phyloP scores from a whole-genome alignment of 805 yeast genomes.

The Candida railenensis region DNA sequence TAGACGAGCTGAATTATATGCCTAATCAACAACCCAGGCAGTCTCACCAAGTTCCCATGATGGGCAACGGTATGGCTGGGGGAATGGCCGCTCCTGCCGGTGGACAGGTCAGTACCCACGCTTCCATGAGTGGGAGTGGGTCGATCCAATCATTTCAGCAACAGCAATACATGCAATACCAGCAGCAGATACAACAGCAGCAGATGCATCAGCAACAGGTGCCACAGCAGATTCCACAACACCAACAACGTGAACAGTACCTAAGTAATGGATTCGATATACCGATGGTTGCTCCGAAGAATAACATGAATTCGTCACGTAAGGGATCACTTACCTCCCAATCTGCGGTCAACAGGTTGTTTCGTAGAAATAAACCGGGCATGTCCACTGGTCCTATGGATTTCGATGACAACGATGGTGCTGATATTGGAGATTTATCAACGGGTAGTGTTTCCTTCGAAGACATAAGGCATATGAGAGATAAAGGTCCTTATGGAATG shows the following conservation, averaged over 20 bases:
- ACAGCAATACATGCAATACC: constrained; percentile 7
- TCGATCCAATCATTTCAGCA: constrained; percentile 6
- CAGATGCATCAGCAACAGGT: constrained; percentile 9
- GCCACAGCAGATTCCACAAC: constrained; percentile 6
- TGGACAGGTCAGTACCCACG: not conserved
- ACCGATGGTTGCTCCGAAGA: constrained; percentile 6
- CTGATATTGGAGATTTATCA: constrained; percentile 32
- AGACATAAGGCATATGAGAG: constrained; percentile 62
- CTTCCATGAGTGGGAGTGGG: constrained; percentile 4
- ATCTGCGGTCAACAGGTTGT: constrained; percentile 41
- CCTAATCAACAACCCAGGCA: not conserved
- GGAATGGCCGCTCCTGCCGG: not conserved
- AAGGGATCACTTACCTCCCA: constrained; percentile 40
- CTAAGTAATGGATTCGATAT: constrained; percentile 7
- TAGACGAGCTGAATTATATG: not conserved
- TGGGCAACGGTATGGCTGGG: not conserved
- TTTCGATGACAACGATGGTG: constrained; percentile 39
- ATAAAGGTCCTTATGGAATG: constrained; percentile 57
- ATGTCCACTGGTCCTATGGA: constrained; percentile 17
- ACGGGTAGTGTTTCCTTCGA: constrained; percentile 53
- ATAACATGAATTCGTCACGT: constrained; percentile 17
- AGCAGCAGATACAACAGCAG: constrained; percentile 8
- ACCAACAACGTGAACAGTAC: constrained; percentile 8
- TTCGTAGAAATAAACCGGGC: constrained; percentile 37
- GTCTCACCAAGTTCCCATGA: not conserved